Base-by-base conservation (phyloP, 1,284 basidiomycete genomes). In the Cryptococcus wingfieldii region DNA sequence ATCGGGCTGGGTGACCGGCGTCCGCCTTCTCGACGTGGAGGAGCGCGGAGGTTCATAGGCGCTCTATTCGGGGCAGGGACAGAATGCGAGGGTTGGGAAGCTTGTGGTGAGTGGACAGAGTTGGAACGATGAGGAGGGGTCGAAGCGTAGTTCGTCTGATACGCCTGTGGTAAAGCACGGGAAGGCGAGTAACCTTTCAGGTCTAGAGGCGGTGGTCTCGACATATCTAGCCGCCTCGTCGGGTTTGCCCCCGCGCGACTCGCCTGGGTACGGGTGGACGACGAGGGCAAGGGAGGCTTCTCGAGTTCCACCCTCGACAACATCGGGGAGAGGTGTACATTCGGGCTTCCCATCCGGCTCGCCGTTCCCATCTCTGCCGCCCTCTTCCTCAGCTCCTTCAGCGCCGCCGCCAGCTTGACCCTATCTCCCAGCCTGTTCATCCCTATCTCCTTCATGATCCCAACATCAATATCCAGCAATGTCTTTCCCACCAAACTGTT, bases 401-500 rank as follows among this genome's bases (percentile, higher is more conserved):
- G 87, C 0, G 85, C 93, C 54, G 85, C 87, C 16, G 90, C 70
- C 51, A 97, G 87, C 68, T 90, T 84, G 16, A 96, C 84, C 50
- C 91, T 79, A 72, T 97, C 93, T 5, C 94, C 94, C 43, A 97
- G 86, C 74, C 87, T 91, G 46, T 80, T 70, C 31, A 97, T 83
- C 31, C 88, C 88, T 83, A 96, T 89, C 77, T 96, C 93, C 72
- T 87, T 90, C 46, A 97, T 77, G 2, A 85, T 87, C 5, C 80
- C 76, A 76, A 91, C 88, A 68, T 96, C 92, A 39, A 97, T 79
- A 66, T 97, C 93, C 50, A 96, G 81, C 7, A 97, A 75, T 38
- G 96, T 85, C 69, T 89, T 86, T 9, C 93, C 91, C 45, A 89
- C 80, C 63, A 97, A 93, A 71, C 96, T 91, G 77, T 93, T 89